These are phyloP conservation scores for Talaromyces stipitatus DNA, from an alignment of 495 filamentous ascomycete genomes.

Conservation along the genomic window DNA sequence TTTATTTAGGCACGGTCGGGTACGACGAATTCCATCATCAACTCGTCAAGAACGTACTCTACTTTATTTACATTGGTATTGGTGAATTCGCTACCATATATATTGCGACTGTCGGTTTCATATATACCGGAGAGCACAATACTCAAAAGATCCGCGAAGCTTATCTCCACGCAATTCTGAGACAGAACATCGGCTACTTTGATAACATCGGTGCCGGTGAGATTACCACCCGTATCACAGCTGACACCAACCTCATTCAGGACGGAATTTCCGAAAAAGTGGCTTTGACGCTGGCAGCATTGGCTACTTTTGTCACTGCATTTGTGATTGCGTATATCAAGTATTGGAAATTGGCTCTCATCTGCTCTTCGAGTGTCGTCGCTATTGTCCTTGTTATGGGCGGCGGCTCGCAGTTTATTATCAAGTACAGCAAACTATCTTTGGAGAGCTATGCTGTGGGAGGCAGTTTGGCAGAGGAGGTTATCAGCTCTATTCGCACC, in stretches of 20 bases:
- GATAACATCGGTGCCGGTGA: slow-evolving; percentile 88
- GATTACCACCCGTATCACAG: slow-evolving; percentile 86
- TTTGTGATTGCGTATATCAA: slow-evolving; percentile 84
- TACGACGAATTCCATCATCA: slow-evolving; percentile 50
- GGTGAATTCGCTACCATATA: slow-evolving; percentile 79
- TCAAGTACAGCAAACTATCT: slow-evolving; percentile 70
- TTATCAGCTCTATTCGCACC: slow-evolving; percentile 88
- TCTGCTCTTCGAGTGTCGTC: slow-evolving; percentile 69
- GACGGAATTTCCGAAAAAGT: slow-evolving; percentile 87
- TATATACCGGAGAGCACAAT: slow-evolving; percentile 88
- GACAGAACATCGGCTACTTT: slow-evolving; percentile 89
- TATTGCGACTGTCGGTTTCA: slow-evolving; percentile 77
- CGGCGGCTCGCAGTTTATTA: slow-evolving; percentile 59
- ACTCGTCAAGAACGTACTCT: slow-evolving; percentile 62
- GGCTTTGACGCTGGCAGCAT: slow-evolving; percentile 61
- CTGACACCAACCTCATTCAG: slow-evolving; percentile 83
- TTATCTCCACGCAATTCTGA: slow-evolving; percentile 75
- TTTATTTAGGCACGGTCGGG: slow-evolving; percentile 38
- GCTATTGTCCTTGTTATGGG: slow-evolving; percentile 72
- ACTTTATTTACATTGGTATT: slow-evolving; percentile 86
- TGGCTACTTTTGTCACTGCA: slow-evolving; percentile 77
- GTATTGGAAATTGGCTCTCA: slow-evolving; percentile 77
- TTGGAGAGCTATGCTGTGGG: slow-evolving; percentile 73
- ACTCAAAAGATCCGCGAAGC: slow-evolving; percentile 76
- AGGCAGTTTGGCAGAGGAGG: slow-evolving; percentile 88